These are phyloP conservation scores for Hamigera avellanea DNA, from an alignment of 495 filamentous ascomycete genomes.

Conservation along the genomic window DNA sequence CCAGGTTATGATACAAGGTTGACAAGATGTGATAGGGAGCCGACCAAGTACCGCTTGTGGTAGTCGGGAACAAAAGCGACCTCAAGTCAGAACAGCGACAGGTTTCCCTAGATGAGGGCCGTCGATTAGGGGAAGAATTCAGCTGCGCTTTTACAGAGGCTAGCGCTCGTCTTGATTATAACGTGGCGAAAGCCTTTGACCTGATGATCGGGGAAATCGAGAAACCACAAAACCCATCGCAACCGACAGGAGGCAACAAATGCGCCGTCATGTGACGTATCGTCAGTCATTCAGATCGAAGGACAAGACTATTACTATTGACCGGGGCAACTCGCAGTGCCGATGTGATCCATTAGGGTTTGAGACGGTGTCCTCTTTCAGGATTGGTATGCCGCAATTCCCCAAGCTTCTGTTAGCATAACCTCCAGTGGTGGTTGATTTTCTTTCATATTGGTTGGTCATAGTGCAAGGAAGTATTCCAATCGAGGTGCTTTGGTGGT, in stretches of 20 bases:
- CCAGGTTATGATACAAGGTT: conserved; percentile 1
- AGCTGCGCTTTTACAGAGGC: conserved; percentile 92
- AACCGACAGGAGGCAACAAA: conserved; percentile 67
- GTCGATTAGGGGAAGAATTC: conserved; percentile 68
- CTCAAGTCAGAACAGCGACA: conserved; percentile 87
- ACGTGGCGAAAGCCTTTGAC: conserved; percentile 88
- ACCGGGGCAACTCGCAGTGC: no score
- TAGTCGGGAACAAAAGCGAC: conserved; percentile 96
- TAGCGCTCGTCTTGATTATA: conserved; percentile 84
- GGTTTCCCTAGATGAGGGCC: conserved; percentile 75
- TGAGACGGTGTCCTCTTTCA: no score
- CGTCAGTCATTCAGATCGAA: no score
- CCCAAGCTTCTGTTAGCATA: no score
- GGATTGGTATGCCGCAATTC: no score
- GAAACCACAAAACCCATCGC: conserved; percentile 81
- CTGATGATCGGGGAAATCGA: conserved; percentile 91
- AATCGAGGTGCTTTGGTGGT: no score
- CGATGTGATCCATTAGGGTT: no score
- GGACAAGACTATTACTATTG: no score
- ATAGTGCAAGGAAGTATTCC: no score
- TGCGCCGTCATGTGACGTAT: conserved; percentile 67
- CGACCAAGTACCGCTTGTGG: conserved; percentile 81
- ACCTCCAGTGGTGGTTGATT: no score
- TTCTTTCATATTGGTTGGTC: no score
- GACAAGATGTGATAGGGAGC: conserved; percentile 50